These are phyloP conservation scores for Phylloporus sp. DNA, from an alignment of 768 basidiomycete species.

Conservation along the genomic window DNA sequence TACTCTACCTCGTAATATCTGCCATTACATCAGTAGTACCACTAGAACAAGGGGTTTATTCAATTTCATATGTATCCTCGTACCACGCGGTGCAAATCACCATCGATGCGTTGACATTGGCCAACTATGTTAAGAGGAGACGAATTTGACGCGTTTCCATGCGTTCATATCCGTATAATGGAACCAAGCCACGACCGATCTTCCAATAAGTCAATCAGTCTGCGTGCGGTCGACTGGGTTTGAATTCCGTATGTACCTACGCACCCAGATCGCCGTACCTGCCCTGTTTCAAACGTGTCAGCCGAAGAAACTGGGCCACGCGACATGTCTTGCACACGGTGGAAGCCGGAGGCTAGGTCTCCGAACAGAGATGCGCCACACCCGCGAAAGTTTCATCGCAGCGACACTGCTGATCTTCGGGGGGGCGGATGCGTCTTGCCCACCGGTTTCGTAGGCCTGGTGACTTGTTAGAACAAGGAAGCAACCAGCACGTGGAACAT, in stretches of 20 bases:
- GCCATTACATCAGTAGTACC: conserved; percentile 12
- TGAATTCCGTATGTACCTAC: conserved; percentile 8
- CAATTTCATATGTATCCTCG: conserved; percentile 11
- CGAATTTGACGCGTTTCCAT: conserved; percentile 22
- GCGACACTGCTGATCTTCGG: not conserved
- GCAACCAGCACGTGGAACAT: conserved; percentile 16
- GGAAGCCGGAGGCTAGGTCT: conserved; percentile 4
- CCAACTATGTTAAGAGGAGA: conserved; percentile 6
- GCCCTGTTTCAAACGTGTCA: conserved; percentile 24
- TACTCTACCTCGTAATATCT: conserved; percentile 22
- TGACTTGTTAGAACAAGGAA: not conserved
- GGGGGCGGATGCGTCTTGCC: not conserved
- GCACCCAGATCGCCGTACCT: not conserved
- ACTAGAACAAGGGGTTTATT: conserved; percentile 13
- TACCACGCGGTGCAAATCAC: conserved; percentile 11
- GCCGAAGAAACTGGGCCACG: conserved; percentile 12
- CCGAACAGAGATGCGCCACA: conserved; percentile 9
- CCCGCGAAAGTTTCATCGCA: conserved; percentile 23
- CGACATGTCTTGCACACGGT: conserved; percentile 12
- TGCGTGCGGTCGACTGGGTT: conserved; percentile 18
- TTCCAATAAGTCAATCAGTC: conserved; percentile 18
- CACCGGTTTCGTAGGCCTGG: not conserved
- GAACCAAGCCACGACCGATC: conserved; percentile 10
- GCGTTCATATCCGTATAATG: conserved; percentile 1
- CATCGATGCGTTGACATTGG: conserved; percentile 14